Evolutionary conservation across 805 yeast species (phyloP).

Genomic region (Isabelozyma pseudorhagii): DNA sequence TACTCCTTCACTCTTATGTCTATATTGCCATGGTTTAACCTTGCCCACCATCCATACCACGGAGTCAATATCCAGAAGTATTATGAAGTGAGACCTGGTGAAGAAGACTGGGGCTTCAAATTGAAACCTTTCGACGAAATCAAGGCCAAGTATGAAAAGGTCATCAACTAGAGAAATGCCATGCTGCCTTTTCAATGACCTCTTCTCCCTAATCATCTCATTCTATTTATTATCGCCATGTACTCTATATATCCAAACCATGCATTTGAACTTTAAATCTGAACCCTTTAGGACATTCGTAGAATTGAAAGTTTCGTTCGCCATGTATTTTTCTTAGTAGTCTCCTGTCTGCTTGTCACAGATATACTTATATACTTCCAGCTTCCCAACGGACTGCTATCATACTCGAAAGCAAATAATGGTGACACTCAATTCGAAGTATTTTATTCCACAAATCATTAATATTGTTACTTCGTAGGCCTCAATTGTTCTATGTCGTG

Average conservation of each 20-base stretch:
- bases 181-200: too few relatives aligned
- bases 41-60: slow-evolving; percentile 78
- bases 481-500: too few relatives aligned
- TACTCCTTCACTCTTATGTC: slow-evolving; percentile 59
- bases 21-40: slow-evolving; percentile 78
- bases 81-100: slow-evolving; percentile 55
- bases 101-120: slow-evolving; percentile 54
- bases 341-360: too few relatives aligned
- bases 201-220: neutral
- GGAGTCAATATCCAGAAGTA: slow-evolving; percentile 68
- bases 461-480: too few relatives aligned
- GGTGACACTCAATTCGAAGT: too few relatives aligned
- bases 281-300: too few relatives aligned
- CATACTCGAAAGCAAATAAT: too few relatives aligned
- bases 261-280: neutral
- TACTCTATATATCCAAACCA: neutral
- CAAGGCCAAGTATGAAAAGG: slow-evolving; percentile 29
- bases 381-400: too few relatives aligned
- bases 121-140: slow-evolving; percentile 52
- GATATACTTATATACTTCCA: too few relatives aligned
- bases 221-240: neutral
- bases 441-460: too few relatives aligned
- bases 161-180: slow-evolving; percentile 14
- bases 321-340: too few relatives aligned
- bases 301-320: too few relatives aligned